phyloP scores from a whole-genome alignment of 2,329 filamentous ascomycete species.

The Xylaria multiplex region DNA sequence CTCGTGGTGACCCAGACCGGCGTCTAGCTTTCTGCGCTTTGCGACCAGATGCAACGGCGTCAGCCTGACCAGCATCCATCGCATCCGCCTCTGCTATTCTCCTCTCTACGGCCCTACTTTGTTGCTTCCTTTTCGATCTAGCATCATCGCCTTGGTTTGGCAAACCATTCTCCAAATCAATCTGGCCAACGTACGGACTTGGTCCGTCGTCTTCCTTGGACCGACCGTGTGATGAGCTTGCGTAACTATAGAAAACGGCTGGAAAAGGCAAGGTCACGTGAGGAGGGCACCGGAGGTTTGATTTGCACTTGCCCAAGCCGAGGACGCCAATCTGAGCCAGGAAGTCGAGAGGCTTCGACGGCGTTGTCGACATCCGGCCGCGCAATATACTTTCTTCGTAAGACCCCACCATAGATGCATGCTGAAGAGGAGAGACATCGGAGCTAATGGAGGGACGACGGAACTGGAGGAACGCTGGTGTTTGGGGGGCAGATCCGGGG shows the following conservation, averaged over 20 bases:
- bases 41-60: constrained; percentile 44
- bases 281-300: constrained; percentile 83
- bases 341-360: constrained; percentile 91
- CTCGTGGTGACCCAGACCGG: constrained; percentile 67
- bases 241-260: constrained; percentile 95
- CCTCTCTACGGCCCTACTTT: constrained; percentile 56
- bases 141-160: constrained; percentile 61
- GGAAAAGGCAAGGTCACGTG: constrained; percentile 93
- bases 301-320: constrained; percentile 87
- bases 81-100: constrained; percentile 47
- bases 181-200: constrained; percentile 93
- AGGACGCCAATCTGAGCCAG: constrained; percentile 94
- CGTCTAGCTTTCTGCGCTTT: constrained; percentile 58
- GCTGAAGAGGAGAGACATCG: constrained; percentile 81
- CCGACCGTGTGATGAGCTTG: constrained; percentile 70
- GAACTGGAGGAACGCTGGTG: constrained; percentile 61
- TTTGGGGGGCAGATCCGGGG: constrained; percentile 58
- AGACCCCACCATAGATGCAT: constrained; percentile 95
- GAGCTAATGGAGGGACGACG: constrained; percentile 77
- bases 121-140: constrained; percentile 60
- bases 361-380: constrained; percentile 95
- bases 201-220: constrained; percentile 82
- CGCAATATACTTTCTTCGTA: constrained; percentile 97
- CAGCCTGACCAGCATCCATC: constrained; percentile 37
- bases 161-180: constrained; percentile 88